Evolutionary conservation across 2,329 filamentous ascomycete genomes (phyloP), one percentile per base, ranked within the genome.

Genomic region (Colletotrichum simmondsii): DNA sequence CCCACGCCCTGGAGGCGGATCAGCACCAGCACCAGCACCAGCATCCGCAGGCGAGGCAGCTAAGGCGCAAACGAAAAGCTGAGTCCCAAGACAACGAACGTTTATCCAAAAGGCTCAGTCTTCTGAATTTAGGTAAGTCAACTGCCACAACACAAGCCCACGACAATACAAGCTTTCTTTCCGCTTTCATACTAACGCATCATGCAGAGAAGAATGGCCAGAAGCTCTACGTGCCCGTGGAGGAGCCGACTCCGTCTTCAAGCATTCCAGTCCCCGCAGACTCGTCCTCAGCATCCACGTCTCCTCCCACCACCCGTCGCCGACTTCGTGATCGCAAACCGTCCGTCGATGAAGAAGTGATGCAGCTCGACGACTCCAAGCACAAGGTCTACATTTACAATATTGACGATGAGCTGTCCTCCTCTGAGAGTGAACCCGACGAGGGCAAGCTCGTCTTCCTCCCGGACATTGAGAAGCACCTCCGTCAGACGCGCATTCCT

Each of bases 361-460:
- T 98, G 96, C 89, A 93, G 70, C 81, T 98, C 73, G 95, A 98
- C 83, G 92, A 98, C 83, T 92, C 94, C 37, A 93, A 94, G 78
- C 88, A 97, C 84, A 94, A 93, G 79, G 91, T 98, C 73, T 98
- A 97, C 87, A 95, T 99, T 77, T 92, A 95, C 85, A 92, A 97
- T 82, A 87, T 99, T 11, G 95, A 97, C 80, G 93, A 93, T 77
- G 96, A 98, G 83, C 89, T 98, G 37, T 92, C 92, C 16, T 85
- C 85, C 8, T 81, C 81, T 32, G 90, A 93, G 73, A 85, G 87
- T 60, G 86, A 90, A 54, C 87, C 91, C 68, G 87, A 88, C 73
- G 86, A 89, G 26, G 88, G 89, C 76, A 88, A 86, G 76, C 88
- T 97, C 59, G 87, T 95, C 79, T 95, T 98, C 85, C 88, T 97